Evolutionary conservation across 805 yeast species (phyloP), one percentile per base, ranked within the genome.

Genomic region (Kuraishia hungarica): DNA sequence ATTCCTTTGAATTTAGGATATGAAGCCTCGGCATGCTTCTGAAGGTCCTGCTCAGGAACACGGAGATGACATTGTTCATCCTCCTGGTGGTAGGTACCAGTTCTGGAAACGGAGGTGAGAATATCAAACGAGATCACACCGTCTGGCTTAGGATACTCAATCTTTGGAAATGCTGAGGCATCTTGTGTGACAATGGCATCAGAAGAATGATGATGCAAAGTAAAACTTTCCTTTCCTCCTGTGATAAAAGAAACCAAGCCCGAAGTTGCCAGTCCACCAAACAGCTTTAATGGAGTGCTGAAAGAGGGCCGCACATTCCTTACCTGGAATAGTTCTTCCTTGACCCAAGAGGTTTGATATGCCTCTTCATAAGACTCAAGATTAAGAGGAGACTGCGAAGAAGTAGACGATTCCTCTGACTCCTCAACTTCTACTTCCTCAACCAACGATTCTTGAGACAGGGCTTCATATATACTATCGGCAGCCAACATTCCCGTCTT

Each of bases 401-500:
- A 65, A 60, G 76, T 73, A 62, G 74, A 73, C 17, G 68, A 67
- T 23, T 70, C 76, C 28, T 72, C 74, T 39, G 72, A 77, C 17
- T 66, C 70, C 13, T 69, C 77, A 39, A 71, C 74, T 35, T 72
- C 75, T 52, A 74, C 76, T 24, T 72, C 69, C n/a, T 72, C 73
- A 51, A 70, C 71, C 24, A 72, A 65, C 21, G 67, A 67, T 56
- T 71, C 76, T 56, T 77, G 80, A 52, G 79, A 70, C 15, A 58
- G 52, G 8, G 73, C 78, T 51, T 76, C 74, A 63, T 76, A 90
- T 48, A 91, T 87, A 22, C 79, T 67, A 64, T 94, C 97, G 1
- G 98, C 99, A 1, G 99, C 99, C 28, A 94, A 70, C 79, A 94
- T 85, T 35, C 98, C 99, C 10, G 94, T 79, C 70, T 94, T 94